A percentile compares a stretch with the other conserved stretches of the same genome.
These are phyloP conservation scores for Colletotrichum graminicola DNA, from an alignment of 2,329 filamentous ascomycete species.

Conservation along the genomic window DNA sequence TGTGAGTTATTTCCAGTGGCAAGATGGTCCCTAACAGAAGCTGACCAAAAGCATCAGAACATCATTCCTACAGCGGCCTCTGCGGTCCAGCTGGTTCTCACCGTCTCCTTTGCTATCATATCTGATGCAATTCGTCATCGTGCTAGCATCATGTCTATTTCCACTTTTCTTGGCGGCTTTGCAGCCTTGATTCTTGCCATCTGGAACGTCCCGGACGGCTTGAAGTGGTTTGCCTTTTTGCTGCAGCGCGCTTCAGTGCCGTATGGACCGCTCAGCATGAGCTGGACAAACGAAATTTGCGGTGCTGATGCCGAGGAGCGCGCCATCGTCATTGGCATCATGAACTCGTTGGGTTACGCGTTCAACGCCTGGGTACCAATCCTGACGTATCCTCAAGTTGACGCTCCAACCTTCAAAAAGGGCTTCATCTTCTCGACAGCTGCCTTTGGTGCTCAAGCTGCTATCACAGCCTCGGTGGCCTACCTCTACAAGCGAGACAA, in stretches of 20 bases:
- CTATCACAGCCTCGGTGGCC: conserved; percentile 23
- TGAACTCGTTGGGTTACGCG: conserved; percentile 51
- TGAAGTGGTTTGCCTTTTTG: conserved; percentile 65
- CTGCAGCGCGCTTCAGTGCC: conserved; percentile 47
- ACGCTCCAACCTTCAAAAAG: conserved; percentile 57
- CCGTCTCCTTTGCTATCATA: conserved; percentile 34
- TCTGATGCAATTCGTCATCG: conserved; percentile 37
- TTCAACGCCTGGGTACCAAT: conserved; percentile 69
- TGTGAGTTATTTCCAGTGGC: conserved; percentile 56
- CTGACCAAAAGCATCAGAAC: conserved; percentile 10
- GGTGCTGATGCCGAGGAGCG: conserved; percentile 35
- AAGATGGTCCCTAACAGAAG: no score
- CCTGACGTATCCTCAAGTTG: conserved; percentile 61
- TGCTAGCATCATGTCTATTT: conserved; percentile 35
- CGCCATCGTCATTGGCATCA: conserved; percentile 38
- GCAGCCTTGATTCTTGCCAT: conserved; percentile 58
- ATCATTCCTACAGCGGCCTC: conserved; percentile 38
- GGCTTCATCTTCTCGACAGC: conserved; percentile 53
- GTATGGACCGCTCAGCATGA: conserved; percentile 36
- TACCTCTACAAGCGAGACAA: conserved; percentile 30
- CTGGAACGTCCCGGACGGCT: conserved; percentile 68
- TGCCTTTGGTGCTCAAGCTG: conserved; percentile 27
- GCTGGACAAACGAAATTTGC: conserved; percentile 40
- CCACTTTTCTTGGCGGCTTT: conserved; percentile 34
- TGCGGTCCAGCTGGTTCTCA: conserved; percentile 34